Evolutionary conservation across 2,329 filamentous ascomycete species (phyloP).

Genomic region (Microcera coccophila): DNA sequence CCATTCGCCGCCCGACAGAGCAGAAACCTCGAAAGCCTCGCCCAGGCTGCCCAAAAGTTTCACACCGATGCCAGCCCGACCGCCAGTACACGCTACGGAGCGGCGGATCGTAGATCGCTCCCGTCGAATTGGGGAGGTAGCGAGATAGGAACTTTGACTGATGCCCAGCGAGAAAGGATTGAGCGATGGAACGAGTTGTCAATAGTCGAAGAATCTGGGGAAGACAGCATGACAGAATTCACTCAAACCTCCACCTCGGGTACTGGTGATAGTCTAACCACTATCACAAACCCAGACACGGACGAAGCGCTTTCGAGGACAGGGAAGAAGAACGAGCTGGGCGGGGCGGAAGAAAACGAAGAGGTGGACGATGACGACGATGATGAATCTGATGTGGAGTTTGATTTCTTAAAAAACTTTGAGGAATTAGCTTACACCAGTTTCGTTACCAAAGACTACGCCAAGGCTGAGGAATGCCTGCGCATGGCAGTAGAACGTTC

Average conservation of each 20-base stretch:
- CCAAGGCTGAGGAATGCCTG: constrained; percentile 4
- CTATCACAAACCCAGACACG: not conserved
- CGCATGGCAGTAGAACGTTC: constrained; percentile 1
- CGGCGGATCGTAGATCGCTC: not conserved
- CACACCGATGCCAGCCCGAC: not conserved
- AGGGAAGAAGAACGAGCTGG: not conserved
- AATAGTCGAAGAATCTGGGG: not conserved
- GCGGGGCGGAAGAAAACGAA: not conserved
- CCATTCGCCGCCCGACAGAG: not conserved
- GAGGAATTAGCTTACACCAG: not conserved
- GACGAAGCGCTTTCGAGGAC: not conserved
- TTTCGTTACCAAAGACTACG: not conserved
- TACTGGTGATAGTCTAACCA: not conserved
- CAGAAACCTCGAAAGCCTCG: not conserved
- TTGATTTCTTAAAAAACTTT: not conserved
- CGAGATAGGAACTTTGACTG: not conserved
- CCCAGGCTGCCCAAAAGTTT: not conserved
- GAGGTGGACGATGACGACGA: not conserved
- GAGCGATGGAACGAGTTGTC: not conserved
- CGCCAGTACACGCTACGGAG: not conserved
- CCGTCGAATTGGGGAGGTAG: not conserved
- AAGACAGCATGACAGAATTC: not conserved
- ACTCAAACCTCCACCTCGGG: not conserved
- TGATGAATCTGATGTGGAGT: not conserved
- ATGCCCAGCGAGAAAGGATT: not conserved